phyloP scores from a whole-genome alignment of 179 eudicot species.

The Sideroxylon spinosum region DNA sequence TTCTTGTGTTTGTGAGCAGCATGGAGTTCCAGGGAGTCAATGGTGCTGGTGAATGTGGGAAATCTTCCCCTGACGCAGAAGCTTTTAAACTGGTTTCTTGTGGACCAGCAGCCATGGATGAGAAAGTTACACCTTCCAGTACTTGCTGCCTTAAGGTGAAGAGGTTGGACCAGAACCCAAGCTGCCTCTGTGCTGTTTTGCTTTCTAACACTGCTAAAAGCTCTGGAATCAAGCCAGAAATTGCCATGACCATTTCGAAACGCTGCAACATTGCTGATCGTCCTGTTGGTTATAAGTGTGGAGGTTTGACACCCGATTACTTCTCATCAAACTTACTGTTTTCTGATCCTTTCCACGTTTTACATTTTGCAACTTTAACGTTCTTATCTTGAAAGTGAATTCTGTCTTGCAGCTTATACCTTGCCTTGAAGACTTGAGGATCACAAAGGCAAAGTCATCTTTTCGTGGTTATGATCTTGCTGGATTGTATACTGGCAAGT shows the following conservation, averaged over 20 bases:
- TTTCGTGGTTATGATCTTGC: not conserved
- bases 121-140: conserved; percentile 31
- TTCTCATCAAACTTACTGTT: not conserved
- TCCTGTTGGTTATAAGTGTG: conserved; percentile 64
- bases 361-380: not conserved
- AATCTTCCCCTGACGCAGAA: conserved; percentile 41
- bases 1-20: conserved; percentile 9
- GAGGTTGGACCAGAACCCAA: conserved; percentile 48
- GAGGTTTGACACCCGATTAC: conserved; percentile 28
- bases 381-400: not conserved
- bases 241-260: conserved; percentile 58
- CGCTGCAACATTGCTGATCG: conserved; percentile 60
- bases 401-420: conserved; percentile 45
- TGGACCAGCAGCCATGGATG: conserved; percentile 41
- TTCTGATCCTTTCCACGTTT: too few species aligned
- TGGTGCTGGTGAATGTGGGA: conserved; percentile 48
- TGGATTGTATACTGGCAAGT: not conserved
- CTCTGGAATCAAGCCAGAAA: conserved; percentile 49
- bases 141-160: conserved; percentile 47
- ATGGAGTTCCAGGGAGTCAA: conserved; percentile 26
- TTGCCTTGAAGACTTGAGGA: conserved; percentile 38
- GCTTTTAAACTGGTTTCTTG: conserved; percentile 53
- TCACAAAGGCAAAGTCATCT: not conserved
- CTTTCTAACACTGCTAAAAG: conserved; percentile 51
- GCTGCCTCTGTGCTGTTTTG: conserved; percentile 69